phyloP scores from a whole-genome alignment of 2,329 filamentous ascomycete species.

The Hypomyces rosellus region DNA sequence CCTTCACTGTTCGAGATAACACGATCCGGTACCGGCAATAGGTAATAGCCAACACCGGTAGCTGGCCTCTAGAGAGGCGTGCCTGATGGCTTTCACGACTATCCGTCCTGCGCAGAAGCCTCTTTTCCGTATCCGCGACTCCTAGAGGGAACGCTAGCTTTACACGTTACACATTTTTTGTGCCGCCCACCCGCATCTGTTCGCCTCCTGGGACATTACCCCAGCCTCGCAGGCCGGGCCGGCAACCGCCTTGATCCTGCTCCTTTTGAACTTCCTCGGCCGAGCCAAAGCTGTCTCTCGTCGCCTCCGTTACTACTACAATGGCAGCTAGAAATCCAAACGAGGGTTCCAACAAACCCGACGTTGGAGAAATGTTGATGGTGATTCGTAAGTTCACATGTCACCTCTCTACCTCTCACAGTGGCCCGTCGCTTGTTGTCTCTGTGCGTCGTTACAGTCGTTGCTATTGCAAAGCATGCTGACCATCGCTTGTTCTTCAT shows the following conservation, averaged over 20 bases:
- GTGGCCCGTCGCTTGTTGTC: not conserved
- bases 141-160: not conserved
- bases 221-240: not conserved
- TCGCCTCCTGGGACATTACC: not conserved
- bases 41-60: not conserved
- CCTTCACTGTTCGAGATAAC: not conserved
- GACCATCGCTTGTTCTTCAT: constrained; percentile 8
- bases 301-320: not conserved
- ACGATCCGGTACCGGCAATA: too few relatives aligned
- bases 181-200: not conserved
- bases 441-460: not conserved
- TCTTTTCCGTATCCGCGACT: not conserved
- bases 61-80: not conserved
- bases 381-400: constrained; percentile 58
- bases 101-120: not conserved
- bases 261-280: not conserved
- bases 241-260: not conserved
- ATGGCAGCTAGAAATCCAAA: constrained; percentile 35
- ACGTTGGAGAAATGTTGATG: constrained; percentile 60
- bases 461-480: constrained; percentile 1
- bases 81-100: not conserved
- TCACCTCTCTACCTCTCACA: constrained; percentile 6
- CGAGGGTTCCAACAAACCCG: constrained; percentile 41
- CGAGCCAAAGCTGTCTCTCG: not conserved
- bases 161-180: not conserved